Base-by-base conservation (phyloP, 441 rosid species). In the Metrosideros polymorpha region DNA sequence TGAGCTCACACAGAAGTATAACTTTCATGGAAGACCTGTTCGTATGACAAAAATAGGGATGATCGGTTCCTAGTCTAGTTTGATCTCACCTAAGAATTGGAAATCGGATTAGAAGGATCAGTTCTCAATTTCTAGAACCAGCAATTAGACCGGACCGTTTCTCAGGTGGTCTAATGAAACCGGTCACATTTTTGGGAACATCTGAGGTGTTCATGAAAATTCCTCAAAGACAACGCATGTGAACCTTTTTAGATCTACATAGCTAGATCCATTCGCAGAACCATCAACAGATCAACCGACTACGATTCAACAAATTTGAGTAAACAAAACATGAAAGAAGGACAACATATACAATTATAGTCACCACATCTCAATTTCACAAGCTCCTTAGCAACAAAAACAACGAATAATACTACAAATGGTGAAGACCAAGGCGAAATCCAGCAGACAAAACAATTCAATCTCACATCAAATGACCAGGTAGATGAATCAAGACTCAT, bases 61-160 rank as follows among this genome's bases (percentile, higher is more conserved):
- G 8, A 18, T 52, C 9, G 24, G 6, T 52, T 18, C 3, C 3
- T 6, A 2, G 17, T 17, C 22, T 3, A 0, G 6, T 51, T 22
- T 6, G 7, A 6, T 51, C 53, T 6, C 53, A 51, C 53, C 0
- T 3, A 5, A 0, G 53, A 51, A 51, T 6, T 0, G 0, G 53
- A 18, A 45, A 17, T 6, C 3, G 18, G 7, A 51, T 18, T 6
- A 51, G 22, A 51, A 51, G 53, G 53, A 51, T 3, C 3, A 1
- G 22, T 51, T 51, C 6, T 6, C 53, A 51, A 5, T 51, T 17
- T 51, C 6, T 17, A 0, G 22, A 51, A 51, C 19, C 2, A 3
- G 3, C 7, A 51, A 50, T 17, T 2, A 13, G 2, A 50, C 6
- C 7, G 53, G 19, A 15, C 18, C 6, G 3, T 7, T 51, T 51